Evolutionary conservation across 75 land plant genomes (phyloP).

Genomic region (Sequoiadendron giganteum): DNA sequence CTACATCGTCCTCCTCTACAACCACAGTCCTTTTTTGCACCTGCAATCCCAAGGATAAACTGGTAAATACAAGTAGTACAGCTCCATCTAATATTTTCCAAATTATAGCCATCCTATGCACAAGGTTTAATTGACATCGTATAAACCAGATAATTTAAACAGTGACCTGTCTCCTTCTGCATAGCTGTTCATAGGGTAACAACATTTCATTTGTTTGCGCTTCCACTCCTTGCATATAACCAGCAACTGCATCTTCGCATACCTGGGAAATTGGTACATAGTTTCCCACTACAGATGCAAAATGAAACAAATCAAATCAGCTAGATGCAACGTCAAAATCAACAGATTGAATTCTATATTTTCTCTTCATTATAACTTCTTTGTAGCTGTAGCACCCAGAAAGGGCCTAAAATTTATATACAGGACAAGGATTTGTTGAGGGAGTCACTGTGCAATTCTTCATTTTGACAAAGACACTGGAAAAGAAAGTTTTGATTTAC

Average conservation of each 20-base stretch:
- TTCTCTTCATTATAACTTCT: not conserved
- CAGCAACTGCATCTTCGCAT: slow-evolving; percentile 7
- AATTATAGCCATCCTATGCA: no score
- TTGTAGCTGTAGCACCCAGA: not conserved
- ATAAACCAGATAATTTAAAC: not conserved
- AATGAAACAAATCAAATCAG: not conserved
- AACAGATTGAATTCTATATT: not conserved
- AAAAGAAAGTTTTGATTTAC: not conserved
- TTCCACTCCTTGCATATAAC: not conserved
- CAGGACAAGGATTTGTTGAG: not conserved
- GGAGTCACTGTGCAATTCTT: not conserved
- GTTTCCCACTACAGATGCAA: slow-evolving; percentile 12
- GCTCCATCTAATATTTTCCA: not conserved
- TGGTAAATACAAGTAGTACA: not conserved
- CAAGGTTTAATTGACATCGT: no score
- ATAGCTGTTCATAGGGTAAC: not conserved
- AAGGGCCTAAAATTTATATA: not conserved
- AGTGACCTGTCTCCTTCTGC: not conserved
- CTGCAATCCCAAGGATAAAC: slow-evolving; percentile 21
- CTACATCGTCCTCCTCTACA: slow-evolving; percentile 53
- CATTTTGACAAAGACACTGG: not conserved
- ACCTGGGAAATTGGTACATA: not conserved
- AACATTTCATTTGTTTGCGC: slow-evolving; percentile 2
- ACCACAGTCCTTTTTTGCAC: slow-evolving; percentile 33
- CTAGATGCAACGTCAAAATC: not conserved